Percentiles rank a stretch among this genome's conserved stretches.
These are phyloP conservation scores for Eutrema salsugineum DNA, from an alignment of 441 rosid species.

Conservation along the genomic window DNA sequence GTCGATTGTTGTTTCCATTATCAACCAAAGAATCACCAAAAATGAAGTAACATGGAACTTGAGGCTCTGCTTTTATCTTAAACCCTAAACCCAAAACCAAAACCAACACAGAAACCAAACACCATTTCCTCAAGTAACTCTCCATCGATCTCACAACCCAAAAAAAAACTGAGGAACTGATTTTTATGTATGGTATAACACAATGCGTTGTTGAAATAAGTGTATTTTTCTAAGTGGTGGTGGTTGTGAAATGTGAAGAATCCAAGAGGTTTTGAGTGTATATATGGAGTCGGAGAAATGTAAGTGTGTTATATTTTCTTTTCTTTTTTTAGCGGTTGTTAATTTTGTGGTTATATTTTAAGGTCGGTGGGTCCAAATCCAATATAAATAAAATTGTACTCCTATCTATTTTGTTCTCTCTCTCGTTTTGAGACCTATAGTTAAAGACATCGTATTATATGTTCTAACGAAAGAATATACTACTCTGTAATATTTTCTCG, in stretches of 20 bases:
- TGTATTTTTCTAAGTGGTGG: slow-evolving; percentile 3
- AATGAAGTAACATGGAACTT: slow-evolving; percentile 55
- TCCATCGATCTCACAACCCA: slow-evolving; percentile 29
- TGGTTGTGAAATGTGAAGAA: slow-evolving; percentile 20
- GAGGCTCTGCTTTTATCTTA: slow-evolving; percentile 38
- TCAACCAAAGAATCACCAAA: slow-evolving; percentile 66
- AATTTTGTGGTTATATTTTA: not conserved
- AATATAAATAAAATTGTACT: not conserved
- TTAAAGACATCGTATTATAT: not conserved
- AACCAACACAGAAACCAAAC: slow-evolving; percentile 14
- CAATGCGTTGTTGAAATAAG: not conserved
- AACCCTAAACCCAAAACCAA: not conserved
- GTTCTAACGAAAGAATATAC: not conserved
- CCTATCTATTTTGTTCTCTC: not conserved
- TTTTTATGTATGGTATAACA: not conserved
- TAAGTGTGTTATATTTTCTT: not conserved
- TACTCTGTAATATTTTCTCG: not conserved
- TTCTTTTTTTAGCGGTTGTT: not conserved
- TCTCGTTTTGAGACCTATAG: not conserved
- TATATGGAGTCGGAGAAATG: slow-evolving; percentile 13
- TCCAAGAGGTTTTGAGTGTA: slow-evolving; percentile 1
- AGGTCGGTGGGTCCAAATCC: slow-evolving; percentile 3
- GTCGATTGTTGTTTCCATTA: slow-evolving; percentile 53
- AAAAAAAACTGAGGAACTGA: not conserved
- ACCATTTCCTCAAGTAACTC: slow-evolving; percentile 25